Evolutionary conservation across 768 basidiomycete species (phyloP), one percentile per base, ranked within the genome.

Genomic region (Tephrocybe sp.): DNA sequence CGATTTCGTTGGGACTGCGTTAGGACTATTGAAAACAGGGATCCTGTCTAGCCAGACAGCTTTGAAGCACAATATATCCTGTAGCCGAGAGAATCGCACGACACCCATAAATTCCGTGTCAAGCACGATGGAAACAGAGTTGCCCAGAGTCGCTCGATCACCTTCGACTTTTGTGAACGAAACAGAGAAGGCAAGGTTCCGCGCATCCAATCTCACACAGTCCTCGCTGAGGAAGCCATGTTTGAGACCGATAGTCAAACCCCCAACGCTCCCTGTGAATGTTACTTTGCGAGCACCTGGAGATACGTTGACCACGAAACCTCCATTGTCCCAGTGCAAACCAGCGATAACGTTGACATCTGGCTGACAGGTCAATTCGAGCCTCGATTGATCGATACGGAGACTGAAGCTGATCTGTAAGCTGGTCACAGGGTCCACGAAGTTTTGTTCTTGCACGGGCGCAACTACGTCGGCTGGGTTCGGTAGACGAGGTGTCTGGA

Each of bases 51-150:
- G 65, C 92, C 93, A 96, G 11, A 96, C 91, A 5, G 93, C 92
- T 65, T 95, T 95, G 78, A 96, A 92, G 65, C 91, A 94, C 16
- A 98, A 75, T 45, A 95, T 84, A 62, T 97, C 94, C 66, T 95
- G 93, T 24, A 97, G 68, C 11, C 93, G 83, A 4, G 90, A 89
- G 60, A 98, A 87, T 18, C 86, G 82, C 32, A 95, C 78, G 5
- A 77, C 84, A 0, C 88, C 90, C 3, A 84, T 73, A 46, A 98
- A 80, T 62, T 92, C 87, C 0, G 93, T 94, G 62, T 92, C 91
- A n/a, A 94, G 62, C 6, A 89, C 77, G 32, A 91, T 66, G 0
- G 92, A 92, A 5, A 96, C 66, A 2, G 77, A 82, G 53, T 73
- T 83, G 42, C 75, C 67, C 2, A 68, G 55, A 9, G 64, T 58